Conservation (phyloP, 2,329 filamentous ascomycete genomes). For the Trichoderma koningiopsis region DNA sequence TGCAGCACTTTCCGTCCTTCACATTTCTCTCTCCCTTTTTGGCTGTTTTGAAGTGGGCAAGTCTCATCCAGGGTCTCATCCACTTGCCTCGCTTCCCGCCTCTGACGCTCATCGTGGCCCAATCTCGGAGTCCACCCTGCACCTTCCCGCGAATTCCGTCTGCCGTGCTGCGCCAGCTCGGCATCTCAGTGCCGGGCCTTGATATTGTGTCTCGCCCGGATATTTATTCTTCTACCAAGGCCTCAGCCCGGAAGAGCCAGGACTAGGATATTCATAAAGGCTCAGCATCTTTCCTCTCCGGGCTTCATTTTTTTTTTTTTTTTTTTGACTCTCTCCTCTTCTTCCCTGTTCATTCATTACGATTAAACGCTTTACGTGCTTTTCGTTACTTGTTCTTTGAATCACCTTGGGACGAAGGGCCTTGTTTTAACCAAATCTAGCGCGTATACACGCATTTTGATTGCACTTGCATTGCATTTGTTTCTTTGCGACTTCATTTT, state of each 20-base stretch:
- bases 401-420: not conserved
- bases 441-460: not conserved
- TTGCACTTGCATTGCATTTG: not conserved
- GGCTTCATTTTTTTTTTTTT: slow-evolving; percentile 13
- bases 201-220: slow-evolving; percentile 6
- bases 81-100: not conserved
- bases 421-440: not conserved
- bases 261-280: slow-evolving; percentile 8
- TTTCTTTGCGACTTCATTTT: not conserved
- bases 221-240: not conserved
- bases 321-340: not conserved
- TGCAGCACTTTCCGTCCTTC: not conserved
- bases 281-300: slow-evolving; percentile 24
- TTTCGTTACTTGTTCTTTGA: not conserved
- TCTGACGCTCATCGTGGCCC: not conserved
- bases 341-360: not conserved
- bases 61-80: not conserved
- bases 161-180: slow-evolving; percentile 30
- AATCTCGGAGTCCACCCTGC: slow-evolving; percentile 21
- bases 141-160: slow-evolving; percentile 27
- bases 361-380: not conserved
- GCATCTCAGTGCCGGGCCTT: slow-evolving; percentile 30
- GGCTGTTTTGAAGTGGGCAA: not conserved
- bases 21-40: not conserved
- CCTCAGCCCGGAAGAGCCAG: not conserved